These are phyloP conservation scores for Mortierella sp. DNA, from an alignment of 371 early-diverging fungal species.

Conservation along the genomic window DNA sequence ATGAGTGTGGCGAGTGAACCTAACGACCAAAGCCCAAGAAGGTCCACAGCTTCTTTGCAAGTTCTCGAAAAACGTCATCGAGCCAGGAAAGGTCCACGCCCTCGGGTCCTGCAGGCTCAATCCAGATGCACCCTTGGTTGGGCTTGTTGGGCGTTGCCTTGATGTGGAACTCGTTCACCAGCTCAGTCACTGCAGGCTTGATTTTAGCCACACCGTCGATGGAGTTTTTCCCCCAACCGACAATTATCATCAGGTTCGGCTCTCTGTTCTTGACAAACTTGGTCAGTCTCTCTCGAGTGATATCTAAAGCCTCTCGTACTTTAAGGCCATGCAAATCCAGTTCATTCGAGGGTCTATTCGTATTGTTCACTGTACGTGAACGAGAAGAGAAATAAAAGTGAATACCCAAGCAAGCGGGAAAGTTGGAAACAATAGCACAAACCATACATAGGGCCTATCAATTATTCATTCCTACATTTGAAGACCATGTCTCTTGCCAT, in stretches of 20 bases:
- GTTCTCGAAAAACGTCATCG: slow-evolving; percentile 29
- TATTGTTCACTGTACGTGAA: slow-evolving; percentile 60
- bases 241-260: slow-evolving; percentile 68
- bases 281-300: slow-evolving; percentile 64
- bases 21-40: slow-evolving; percentile 14
- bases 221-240: slow-evolving; percentile 74
- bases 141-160: slow-evolving; percentile 69
- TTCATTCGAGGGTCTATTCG: slow-evolving; percentile 61
- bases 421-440: neutral
- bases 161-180: slow-evolving; percentile 68
- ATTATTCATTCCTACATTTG: slow-evolving; percentile 49
- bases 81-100: slow-evolving; percentile 40
- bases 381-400: neutral
- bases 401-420: neutral
- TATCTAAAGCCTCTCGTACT: slow-evolving; percentile 70
- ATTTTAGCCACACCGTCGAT: slow-evolving; percentile 70
- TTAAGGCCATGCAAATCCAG: slow-evolving; percentile 74
- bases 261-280: slow-evolving; percentile 62
- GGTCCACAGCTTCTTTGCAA: neutral
- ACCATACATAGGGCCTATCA: neutral
- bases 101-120: slow-evolving; percentile 54
- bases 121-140: slow-evolving; percentile 72
- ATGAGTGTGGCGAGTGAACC: neutral
- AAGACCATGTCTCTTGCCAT: slow-evolving; percentile 68
- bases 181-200: slow-evolving; percentile 70